Percentiles rank a stretch among this genome's conserved stretches.
Conservation (phyloP, 2,329 filamentous ascomycete genomes). For the Metarhizium guizhouense region DNA sequence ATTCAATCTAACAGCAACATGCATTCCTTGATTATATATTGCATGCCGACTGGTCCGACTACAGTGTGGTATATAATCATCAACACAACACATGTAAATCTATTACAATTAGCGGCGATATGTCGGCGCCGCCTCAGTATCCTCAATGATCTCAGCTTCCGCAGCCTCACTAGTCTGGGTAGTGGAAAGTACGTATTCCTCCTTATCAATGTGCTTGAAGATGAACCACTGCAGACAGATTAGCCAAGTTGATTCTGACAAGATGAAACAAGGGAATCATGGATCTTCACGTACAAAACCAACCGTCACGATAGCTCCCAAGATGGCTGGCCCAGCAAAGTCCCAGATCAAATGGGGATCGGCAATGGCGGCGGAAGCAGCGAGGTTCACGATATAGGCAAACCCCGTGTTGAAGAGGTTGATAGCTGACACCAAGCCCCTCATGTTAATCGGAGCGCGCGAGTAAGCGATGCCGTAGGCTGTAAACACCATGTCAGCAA, state of each 20-base stretch:
- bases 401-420: constrained; percentile 38
- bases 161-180: constrained; percentile 9
- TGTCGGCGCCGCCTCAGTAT: neutral
- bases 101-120: neutral
- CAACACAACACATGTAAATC: neutral
- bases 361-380: constrained; percentile 33
- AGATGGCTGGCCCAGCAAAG: constrained; percentile 38
- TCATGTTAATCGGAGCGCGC: constrained; percentile 40
- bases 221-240: constrained; percentile 4
- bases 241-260: neutral
- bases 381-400: constrained; percentile 36
- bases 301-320: constrained; percentile 32
- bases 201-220: constrained; percentile 15
- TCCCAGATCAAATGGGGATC: constrained; percentile 42
- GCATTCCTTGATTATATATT: too few relatives aligned
- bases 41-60: too few relatives aligned
- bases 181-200: constrained; percentile 16
- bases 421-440: constrained; percentile 39
- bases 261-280: neutral
- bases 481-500: neutral
- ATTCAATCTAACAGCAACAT: too few relatives aligned
- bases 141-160: neutral
- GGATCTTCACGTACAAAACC: constrained; percentile 21
- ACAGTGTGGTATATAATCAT: neutral
- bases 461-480: constrained; percentile 45